A percentile compares a stretch with the other conserved stretches of the same genome.
Evolutionary conservation across 2,329 filamentous ascomycete genomes (phyloP).

Genomic region (Scorias spongiosa): DNA sequence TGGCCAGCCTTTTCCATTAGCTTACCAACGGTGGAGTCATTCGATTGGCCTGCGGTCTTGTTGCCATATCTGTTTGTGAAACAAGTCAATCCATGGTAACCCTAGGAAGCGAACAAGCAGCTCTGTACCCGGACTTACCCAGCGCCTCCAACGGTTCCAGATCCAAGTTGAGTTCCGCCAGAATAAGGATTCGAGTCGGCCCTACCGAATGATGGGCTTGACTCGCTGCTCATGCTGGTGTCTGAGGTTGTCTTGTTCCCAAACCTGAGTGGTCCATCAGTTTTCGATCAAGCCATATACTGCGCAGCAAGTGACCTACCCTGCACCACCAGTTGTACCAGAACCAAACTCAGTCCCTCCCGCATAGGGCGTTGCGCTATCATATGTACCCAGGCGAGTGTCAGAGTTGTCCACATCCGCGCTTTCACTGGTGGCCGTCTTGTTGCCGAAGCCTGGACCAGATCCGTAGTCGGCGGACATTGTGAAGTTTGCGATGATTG

Average conservation of each 20-base stretch:
- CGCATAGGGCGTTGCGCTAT: not conserved
- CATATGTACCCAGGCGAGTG: not conserved
- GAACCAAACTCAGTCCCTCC: conserved; percentile 4
- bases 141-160: conserved; percentile 5
- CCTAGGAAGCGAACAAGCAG: not conserved
- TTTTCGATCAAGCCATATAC: too few species aligned
- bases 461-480: not conserved
- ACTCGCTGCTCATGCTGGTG: not conserved
- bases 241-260: not conserved
- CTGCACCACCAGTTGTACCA: conserved; percentile 5
- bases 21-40: conserved; percentile 39
- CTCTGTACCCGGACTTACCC: not conserved
- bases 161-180: conserved; percentile 4
- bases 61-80: conserved; percentile 1
- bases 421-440: conserved; percentile 1
- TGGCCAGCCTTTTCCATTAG: conserved; percentile 43
- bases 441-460: conserved; percentile 3
- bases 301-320: not conserved
- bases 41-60: conserved; percentile 2
- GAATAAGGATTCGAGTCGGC: not conserved
- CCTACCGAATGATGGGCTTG: not conserved
- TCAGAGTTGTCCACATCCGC: conserved; percentile 1
- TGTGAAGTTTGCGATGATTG: not conserved
- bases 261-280: not conserved
- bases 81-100: not conserved